Percentiles rank a stretch among this genome's conserved stretches.
These are phyloP conservation scores for Poa annua DNA, from an alignment of 176 grass and related monocot species.

Conservation along the genomic window DNA sequence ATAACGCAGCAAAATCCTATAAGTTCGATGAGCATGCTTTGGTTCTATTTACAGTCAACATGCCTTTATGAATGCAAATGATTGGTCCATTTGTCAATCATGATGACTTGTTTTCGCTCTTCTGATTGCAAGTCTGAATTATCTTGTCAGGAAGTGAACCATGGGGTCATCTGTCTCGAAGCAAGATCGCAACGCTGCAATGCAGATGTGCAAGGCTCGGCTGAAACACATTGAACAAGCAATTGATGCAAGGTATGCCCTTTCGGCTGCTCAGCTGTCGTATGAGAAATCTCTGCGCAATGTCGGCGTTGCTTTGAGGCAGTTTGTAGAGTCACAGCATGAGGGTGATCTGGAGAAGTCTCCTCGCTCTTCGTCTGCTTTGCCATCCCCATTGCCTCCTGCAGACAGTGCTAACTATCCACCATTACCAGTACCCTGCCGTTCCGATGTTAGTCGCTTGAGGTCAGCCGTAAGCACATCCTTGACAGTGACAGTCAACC, in stretches of 20 bases:
- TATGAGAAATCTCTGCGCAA: conserved; percentile 60
- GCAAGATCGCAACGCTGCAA: conserved; percentile 37
- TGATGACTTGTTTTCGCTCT: neutral
- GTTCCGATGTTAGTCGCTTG: conserved; percentile 48
- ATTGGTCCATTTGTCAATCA: neutral
- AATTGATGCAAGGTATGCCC: conserved; percentile 60
- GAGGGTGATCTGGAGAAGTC: conserved; percentile 38
- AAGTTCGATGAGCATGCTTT: neutral
- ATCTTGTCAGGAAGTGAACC: conserved; percentile 27
- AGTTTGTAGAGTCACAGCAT: conserved; percentile 49
- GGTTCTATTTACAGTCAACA: neutral
- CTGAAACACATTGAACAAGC: conserved; percentile 46
- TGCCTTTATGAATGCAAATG: conserved; percentile 3
- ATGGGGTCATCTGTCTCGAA: conserved; percentile 62
- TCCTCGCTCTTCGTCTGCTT: conserved; percentile 48
- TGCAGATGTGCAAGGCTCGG: conserved; percentile 57
- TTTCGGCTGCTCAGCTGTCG: conserved; percentile 57
- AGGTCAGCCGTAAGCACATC: conserved; percentile 35
- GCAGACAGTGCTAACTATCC: conserved; percentile 26
- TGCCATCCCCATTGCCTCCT: conserved; percentile 35
- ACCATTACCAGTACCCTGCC: neutral
- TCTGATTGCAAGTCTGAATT: conserved; percentile 17
- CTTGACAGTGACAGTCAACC: conserved; percentile 48
- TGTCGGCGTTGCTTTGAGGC: conserved; percentile 49
- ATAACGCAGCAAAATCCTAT: neutral